These are phyloP conservation scores for Ashbya aceris DNA, from an alignment of 1,139 yeast species.

Conservation along the genomic window DNA sequence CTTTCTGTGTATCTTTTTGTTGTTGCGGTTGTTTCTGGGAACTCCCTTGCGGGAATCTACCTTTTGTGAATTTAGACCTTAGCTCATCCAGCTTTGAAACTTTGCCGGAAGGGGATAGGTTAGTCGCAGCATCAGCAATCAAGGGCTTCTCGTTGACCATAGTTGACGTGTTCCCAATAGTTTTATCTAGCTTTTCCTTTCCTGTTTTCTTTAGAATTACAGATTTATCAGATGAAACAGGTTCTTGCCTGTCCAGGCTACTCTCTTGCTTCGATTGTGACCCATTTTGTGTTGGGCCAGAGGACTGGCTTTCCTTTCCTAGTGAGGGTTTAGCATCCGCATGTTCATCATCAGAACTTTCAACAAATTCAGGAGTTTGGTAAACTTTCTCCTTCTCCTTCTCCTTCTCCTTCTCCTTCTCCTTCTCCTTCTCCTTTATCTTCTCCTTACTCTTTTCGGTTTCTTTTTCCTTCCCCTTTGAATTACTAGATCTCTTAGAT, in stretches of 20 bases:
- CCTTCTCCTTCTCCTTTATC: conserved; percentile 6
- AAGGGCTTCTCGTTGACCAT: conserved; percentile 3
- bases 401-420: conserved; percentile 4
- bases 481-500: conserved; percentile 8
- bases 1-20: neutral
- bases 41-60: conserved; percentile 6
- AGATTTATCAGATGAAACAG: no score
- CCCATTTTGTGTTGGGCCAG: no score
- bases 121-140: conserved; percentile 1
- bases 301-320: no score
- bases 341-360: conserved; percentile 1
- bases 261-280: no score
- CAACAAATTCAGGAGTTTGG: conserved; percentile 3
- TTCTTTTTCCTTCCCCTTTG: conserved; percentile 8
- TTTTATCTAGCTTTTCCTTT: conserved; percentile 14
- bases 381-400: conserved; percentile 4
- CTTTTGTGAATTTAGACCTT: conserved; percentile 15
- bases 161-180: conserved; percentile 1
- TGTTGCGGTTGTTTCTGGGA: conserved; percentile 3
- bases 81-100: conserved; percentile 13
- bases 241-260: no score
- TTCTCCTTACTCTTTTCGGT: conserved; percentile 9
- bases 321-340: neutral
- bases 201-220: conserved; percentile 4
- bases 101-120: conserved; percentile 4